phyloP scores from a whole-genome alignment of 176 grass and related monocot genomes.

The Triticum dicoccoides region DNA sequence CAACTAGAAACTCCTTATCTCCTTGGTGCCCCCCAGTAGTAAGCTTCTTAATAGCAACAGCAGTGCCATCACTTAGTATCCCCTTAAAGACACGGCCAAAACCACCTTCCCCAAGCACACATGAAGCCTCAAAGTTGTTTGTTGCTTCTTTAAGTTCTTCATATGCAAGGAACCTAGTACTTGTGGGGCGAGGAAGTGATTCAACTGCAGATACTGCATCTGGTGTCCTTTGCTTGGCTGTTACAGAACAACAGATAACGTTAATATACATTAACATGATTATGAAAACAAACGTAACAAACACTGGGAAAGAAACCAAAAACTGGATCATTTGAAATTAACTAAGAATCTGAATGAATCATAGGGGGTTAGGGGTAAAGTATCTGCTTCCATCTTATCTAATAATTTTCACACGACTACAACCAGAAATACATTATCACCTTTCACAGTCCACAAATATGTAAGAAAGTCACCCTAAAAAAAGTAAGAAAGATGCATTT shows the following conservation, averaged over 20 bases:
- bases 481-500: not conserved
- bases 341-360: constrained; percentile 12
- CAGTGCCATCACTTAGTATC: constrained; percentile 74
- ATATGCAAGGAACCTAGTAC: constrained; percentile 82
- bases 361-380: not conserved
- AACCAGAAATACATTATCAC: constrained; percentile 2
- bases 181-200: constrained; percentile 74
- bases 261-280: constrained; percentile 14
- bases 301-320: constrained; percentile 8
- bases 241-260: not conserved
- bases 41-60: constrained; percentile 98
- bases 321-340: not conserved
- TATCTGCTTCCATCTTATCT: not conserved
- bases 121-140: constrained; percentile 80
- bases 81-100: constrained; percentile 97
- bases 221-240: constrained; percentile 65
- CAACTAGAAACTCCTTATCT: constrained; percentile 95
- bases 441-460: constrained; percentile 3
- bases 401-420: constrained; percentile 6
- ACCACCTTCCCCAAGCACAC: constrained; percentile 91
- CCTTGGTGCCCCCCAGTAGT: constrained; percentile 87
- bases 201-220: constrained; percentile 79
- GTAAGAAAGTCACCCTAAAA: not conserved
- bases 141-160: constrained; percentile 95
- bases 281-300: not conserved